Base-by-base conservation (phyloP, 805 yeast genomes). In the Kodamaea leandrae region DNA sequence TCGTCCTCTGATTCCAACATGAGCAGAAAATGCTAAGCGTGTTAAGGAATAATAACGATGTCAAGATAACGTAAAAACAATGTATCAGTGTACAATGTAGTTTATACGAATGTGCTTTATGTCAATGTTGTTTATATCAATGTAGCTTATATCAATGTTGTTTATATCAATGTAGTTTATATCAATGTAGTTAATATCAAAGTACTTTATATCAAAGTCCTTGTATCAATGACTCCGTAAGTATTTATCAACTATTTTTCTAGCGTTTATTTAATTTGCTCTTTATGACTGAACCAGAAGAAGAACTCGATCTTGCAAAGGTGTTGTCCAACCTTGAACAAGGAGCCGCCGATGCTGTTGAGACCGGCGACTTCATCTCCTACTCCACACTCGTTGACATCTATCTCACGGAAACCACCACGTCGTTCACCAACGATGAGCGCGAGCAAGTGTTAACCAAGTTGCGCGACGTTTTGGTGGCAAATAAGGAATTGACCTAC, bases 301-400 rank as follows among this genome's bases (percentile, higher is more conserved):
- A 61, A 25, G 48, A 48, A 9, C 17, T 59, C 8, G 49, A 41
- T 32, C 49, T 66, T 39, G 61, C 55, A 8, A 47, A 48, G 15
- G 49, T 66, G 3, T 42, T 68, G n/a, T 53, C 51, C 23, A 52
- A 51, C 35, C 51, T 68, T 19, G 52, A 56, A 15, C 39, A 43
- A 4, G 71, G 69, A 3, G 64, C 67, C 8, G 32, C 48, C 6
- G 73, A 68, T 19, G 66, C 67, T 14, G 44, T 55, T 20, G 74
- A 73, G 35, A 60, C 79, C 6, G 64, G 72, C 6, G 95, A 86
- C 59, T 86, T 66, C 54, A 58, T 86, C 17, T 74, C 88, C 3
- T 86, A 80, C 53, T 76, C 86, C n/a, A 84, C 95, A 0, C 63
- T 86, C 14, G 54, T 86, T 25, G 95, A 86, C 40, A 62, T 81